Conservation (phyloP, 352 stramenopile species). For the Globisporangium acanthophoron region DNA sequence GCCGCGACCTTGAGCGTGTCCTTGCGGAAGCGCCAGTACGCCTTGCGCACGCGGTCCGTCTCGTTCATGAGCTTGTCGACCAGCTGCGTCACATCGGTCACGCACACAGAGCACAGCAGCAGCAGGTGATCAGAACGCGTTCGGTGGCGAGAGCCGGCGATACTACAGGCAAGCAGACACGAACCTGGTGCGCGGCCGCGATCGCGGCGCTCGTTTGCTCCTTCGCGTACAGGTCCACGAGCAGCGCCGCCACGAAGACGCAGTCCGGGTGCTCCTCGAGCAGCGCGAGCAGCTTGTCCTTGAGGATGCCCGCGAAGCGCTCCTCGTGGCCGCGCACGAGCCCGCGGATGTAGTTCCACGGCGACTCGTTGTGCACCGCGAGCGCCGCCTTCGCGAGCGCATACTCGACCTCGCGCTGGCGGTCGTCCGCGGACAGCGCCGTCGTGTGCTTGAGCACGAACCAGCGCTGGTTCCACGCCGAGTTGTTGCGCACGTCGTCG, state of each 20-base stretch:
- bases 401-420: slow-evolving; percentile 68
- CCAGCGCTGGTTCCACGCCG: slow-evolving; percentile 87
- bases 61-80: slow-evolving; percentile 66
- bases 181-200: slow-evolving; percentile 31
- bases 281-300: slow-evolving; percentile 33
- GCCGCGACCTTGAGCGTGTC: slow-evolving; percentile 27
- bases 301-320: slow-evolving; percentile 32
- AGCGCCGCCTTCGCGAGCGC: slow-evolving; percentile 56
- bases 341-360: slow-evolving; percentile 90
- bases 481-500: slow-evolving; percentile 97
- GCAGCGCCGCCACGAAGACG: slow-evolving; percentile 60
- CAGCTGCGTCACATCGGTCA: slow-evolving; percentile 23
- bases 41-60: slow-evolving; percentile 60
- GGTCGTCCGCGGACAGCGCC: slow-evolving; percentile 23
- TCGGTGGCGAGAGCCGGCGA: not conserved
- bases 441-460: slow-evolving; percentile 72
- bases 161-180: not conserved
- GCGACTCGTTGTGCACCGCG: slow-evolving; percentile 88
- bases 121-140: not conserved
- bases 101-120: not conserved
- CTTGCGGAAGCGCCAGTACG: slow-evolving; percentile 75
- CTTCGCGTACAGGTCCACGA: slow-evolving; percentile 68
- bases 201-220: slow-evolving; percentile 39
- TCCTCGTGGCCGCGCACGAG: slow-evolving; percentile 48
- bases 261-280: slow-evolving; percentile 42